Conservation (phyloP, 306 rosid species). For the Acacia confusa region DNA sequence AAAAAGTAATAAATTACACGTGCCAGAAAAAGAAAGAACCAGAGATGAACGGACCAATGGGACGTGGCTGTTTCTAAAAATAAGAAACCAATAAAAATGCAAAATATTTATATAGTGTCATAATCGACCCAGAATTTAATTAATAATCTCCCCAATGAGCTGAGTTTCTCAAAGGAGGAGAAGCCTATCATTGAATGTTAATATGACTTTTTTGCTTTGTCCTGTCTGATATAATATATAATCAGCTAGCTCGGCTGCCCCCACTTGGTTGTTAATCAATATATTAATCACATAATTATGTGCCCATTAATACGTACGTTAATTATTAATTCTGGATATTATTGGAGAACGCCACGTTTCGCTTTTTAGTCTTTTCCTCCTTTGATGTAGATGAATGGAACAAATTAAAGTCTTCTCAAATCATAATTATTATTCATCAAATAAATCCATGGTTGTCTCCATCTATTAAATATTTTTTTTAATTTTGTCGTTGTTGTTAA, state of each 20-base stretch:
- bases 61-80: conserved; percentile 19
- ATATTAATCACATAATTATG: neutral
- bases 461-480: neutral
- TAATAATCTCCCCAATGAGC: neutral
- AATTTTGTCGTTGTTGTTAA: neutral
- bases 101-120: too few relatives aligned
- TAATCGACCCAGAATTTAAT: too few relatives aligned
- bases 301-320: neutral
- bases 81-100: too few relatives aligned
- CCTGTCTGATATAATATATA: neutral
- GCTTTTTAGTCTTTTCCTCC: neutral
- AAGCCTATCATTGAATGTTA: neutral
- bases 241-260: neutral
- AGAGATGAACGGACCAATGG: neutral
- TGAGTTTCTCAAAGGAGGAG: neutral
- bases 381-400: neutral
- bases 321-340: neutral
- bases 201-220: neutral
- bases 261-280: neutral
- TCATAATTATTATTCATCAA: neutral
- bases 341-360: neutral
- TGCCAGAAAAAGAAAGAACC: neutral
- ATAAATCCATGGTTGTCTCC: neutral
- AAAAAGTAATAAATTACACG: neutral
- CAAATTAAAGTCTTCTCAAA: neutral